These are phyloP conservation scores for Chrysosporium queenslandicum DNA, from an alignment of 2,329 filamentous ascomycete species.

Conservation along the genomic window DNA sequence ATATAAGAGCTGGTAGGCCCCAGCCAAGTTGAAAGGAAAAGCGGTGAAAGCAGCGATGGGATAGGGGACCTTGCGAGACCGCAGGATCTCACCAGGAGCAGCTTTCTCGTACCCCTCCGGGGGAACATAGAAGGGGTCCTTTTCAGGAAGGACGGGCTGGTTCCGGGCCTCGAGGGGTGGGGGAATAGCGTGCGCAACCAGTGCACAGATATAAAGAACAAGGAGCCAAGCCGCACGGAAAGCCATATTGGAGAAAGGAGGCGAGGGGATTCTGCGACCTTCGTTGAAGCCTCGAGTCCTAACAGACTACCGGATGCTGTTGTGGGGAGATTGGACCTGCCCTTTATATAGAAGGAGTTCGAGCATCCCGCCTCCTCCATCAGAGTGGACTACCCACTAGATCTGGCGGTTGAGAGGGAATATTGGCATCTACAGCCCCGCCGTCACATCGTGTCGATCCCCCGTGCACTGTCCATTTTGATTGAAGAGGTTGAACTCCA, in stretches of 20 bases:
- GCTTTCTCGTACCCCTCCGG: slow-evolving; percentile 23
- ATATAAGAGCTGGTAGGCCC: slow-evolving; percentile 33
- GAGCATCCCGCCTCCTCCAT: background rate
- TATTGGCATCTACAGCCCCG: background rate
- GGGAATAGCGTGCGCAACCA: slow-evolving; percentile 6
- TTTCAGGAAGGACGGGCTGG: slow-evolving; percentile 17
- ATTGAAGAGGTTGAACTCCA: background rate
- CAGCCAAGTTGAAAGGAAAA: slow-evolving; percentile 19
- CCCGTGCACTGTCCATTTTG: background rate
- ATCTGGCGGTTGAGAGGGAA: background rate
- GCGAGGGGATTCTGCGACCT: background rate
- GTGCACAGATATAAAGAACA: slow-evolving; percentile 9
- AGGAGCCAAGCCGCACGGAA: slow-evolving; percentile 8
- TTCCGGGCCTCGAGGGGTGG: background rate
- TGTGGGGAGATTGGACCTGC: background rate
- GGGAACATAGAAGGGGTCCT: slow-evolving; percentile 26
- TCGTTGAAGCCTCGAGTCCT: background rate
- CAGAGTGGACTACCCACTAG: background rate
- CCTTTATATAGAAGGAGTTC: background rate
- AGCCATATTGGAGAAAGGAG: slow-evolving; percentile 2
- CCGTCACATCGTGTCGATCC: slow-evolving; percentile 5
- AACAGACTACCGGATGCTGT: background rate
- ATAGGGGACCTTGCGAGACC: slow-evolving; percentile 20
- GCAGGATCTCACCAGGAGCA: slow-evolving; percentile 24
- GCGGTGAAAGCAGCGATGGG: slow-evolving; percentile 21